phyloP scores from a whole-genome alignment of 371 early-diverging fungal species.

The Lichtheimia ornata region DNA sequence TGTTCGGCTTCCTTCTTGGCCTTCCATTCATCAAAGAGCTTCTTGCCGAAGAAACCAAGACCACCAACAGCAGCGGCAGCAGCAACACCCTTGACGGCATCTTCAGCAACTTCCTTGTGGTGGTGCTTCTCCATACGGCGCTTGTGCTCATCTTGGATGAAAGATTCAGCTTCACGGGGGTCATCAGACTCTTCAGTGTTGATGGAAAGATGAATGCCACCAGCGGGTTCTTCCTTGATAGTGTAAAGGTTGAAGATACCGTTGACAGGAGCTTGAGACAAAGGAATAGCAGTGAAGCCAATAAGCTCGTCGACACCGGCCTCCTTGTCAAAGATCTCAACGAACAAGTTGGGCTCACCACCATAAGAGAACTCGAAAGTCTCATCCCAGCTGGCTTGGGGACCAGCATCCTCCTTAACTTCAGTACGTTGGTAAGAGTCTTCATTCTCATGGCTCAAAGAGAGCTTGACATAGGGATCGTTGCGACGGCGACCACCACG shows the following conservation, averaged over 20 bases:
- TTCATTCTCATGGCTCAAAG: slow-evolving; percentile 39
- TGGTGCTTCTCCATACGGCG: slow-evolving; percentile 45
- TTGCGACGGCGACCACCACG: slow-evolving; percentile 51
- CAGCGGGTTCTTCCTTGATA: slow-evolving; percentile 45
- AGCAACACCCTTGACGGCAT: slow-evolving; percentile 44
- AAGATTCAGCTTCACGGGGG: slow-evolving; percentile 45
- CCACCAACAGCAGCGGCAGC: slow-evolving; percentile 53
- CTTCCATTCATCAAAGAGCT: slow-evolving; percentile 41
- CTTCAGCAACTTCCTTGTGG: slow-evolving; percentile 45
- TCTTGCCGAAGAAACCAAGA: slow-evolving; percentile 52
- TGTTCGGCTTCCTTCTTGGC: slow-evolving; percentile 31
- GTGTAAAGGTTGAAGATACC: slow-evolving; percentile 52
- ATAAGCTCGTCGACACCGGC: slow-evolving; percentile 46
- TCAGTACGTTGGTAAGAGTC: slow-evolving; percentile 52
- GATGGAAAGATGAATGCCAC: slow-evolving; percentile 48
- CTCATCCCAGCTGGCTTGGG: slow-evolving; percentile 55
- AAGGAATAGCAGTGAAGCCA: slow-evolving; percentile 61
- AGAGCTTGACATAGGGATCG: slow-evolving; percentile 57
- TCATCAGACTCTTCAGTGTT: slow-evolving; percentile 46
- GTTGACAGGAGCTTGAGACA: slow-evolving; percentile 52
- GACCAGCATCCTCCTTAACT: slow-evolving; percentile 55
- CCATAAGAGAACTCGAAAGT: slow-evolving; percentile 45
- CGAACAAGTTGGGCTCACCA: slow-evolving; percentile 51
- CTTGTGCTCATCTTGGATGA: slow-evolving; percentile 44
- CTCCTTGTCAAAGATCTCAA: slow-evolving; percentile 60